These are phyloP conservation scores for Paradendryphiella salina DNA, from an alignment of 2,329 filamentous ascomycete genomes.

Conservation along the genomic window DNA sequence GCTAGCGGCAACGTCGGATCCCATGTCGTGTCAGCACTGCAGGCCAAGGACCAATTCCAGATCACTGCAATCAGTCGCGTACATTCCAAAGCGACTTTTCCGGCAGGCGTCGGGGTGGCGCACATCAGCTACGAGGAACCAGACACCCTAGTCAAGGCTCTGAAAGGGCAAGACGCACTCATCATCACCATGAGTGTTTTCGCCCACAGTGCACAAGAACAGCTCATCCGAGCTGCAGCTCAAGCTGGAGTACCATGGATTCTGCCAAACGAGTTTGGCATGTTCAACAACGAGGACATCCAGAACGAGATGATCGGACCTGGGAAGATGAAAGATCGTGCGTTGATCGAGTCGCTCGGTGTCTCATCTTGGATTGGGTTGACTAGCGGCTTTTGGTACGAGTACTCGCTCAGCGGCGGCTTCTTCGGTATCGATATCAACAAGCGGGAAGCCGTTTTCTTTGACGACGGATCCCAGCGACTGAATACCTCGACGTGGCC, in stretches of 20 bases:
- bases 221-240: conserved; percentile 43
- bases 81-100: conserved; percentile 50
- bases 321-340: conserved; percentile 15
- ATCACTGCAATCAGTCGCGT: conserved; percentile 57
- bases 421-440: conserved; percentile 45
- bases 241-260: conserved; percentile 47
- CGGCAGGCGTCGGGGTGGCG: conserved; percentile 46
- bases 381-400: conserved; percentile 43
- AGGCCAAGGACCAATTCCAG: conserved; percentile 51
- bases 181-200: conserved; percentile 45
- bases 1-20: conserved; percentile 34
- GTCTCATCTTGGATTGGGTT: conserved; percentile 31
- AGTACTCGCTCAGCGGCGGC: conserved; percentile 39
- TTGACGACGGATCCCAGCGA: conserved; percentile 35
- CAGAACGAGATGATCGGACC: conserved; percentile 11
- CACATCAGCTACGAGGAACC: conserved; percentile 56
- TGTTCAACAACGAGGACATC: conserved; percentile 31
- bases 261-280: conserved; percentile 47
- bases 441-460: conserved; percentile 35
- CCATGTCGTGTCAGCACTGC: conserved; percentile 46
- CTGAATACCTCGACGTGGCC: conserved; percentile 41
- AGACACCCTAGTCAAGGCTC: conserved; percentile 42
- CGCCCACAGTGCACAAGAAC: conserved; percentile 31
- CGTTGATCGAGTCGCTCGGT: conserved; percentile 29
- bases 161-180: conserved; percentile 46